A percentile compares a stretch with the other conserved stretches of the same genome.
These are phyloP conservation scores for Cymbopogon flexuosus DNA, from an alignment of 202 grass and related monocot genomes.

Conservation along the genomic window DNA sequence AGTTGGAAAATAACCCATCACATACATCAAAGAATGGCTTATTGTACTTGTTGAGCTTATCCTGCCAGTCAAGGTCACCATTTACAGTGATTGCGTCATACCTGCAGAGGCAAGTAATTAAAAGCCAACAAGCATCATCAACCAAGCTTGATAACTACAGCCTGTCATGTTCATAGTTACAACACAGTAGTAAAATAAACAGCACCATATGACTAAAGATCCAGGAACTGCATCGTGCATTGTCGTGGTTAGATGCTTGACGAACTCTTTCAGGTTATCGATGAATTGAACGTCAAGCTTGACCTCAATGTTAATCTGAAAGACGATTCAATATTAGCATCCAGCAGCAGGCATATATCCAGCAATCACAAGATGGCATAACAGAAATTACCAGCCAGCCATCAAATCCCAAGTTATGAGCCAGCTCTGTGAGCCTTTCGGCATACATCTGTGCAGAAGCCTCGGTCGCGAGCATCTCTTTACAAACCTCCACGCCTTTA, in stretches of 20 bases:
- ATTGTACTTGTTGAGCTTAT: conserved; percentile 70
- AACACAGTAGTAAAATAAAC: conserved; percentile 17
- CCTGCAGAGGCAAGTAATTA: conserved; percentile 41
- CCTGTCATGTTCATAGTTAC: not conserved
- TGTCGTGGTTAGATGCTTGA: conserved; percentile 61
- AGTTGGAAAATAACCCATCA: conserved; percentile 86
- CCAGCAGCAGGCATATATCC: not conserved
- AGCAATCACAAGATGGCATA: not conserved
- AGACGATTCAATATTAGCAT: conserved; percentile 37
- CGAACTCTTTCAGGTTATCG: conserved; percentile 81
- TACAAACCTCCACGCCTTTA: conserved; percentile 50
- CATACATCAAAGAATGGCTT: conserved; percentile 91
- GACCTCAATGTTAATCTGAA: conserved; percentile 90
- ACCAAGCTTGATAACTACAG: conserved; percentile 18
- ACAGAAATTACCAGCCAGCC: conserved; percentile 80
- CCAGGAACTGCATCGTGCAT: conserved; percentile 71
- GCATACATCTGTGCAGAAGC: conserved; percentile 74
- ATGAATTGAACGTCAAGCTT: conserved; percentile 53
- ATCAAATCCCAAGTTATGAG: conserved; percentile 65
- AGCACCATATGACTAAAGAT: conserved; percentile 90
- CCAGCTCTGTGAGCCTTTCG: conserved; percentile 61
- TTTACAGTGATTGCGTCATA: conserved; percentile 69
- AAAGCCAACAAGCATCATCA: not conserved
- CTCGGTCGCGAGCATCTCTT: conserved; percentile 62
- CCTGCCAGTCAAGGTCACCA: conserved; percentile 67